Conservation (phyloP, 1,139 yeast genomes). For the Blastobotrys petasosporus region DNA sequence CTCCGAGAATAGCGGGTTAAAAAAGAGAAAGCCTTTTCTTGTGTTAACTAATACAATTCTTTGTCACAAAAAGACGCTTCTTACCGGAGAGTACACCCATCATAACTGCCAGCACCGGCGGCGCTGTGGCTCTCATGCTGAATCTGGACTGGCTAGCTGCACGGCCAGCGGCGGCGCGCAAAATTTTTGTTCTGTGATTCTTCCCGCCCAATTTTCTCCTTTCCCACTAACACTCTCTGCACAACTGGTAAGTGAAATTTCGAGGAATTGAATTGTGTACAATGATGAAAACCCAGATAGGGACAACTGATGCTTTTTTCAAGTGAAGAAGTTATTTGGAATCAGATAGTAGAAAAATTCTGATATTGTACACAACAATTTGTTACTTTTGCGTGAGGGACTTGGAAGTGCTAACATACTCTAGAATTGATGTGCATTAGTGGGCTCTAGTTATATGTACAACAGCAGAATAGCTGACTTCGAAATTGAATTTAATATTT, state of each 20-base stretch:
- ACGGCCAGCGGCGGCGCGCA: neutral
- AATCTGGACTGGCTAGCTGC: neutral
- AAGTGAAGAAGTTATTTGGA: conserved; percentile 23
- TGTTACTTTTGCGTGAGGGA: too few species aligned
- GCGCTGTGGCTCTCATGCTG: conserved; percentile 12
- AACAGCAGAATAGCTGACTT: too few species aligned
- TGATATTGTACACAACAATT: neutral
- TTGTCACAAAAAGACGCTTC: conserved; percentile 8
- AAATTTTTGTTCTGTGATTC: neutral
- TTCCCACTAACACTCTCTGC: neutral
- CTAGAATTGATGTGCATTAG: too few species aligned
- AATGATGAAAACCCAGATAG: conserved; percentile 33
- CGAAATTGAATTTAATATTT: too few species aligned
- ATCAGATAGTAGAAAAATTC: conserved; percentile 29
- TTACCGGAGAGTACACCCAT: conserved; percentile 18
- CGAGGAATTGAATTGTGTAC: conserved; percentile 1
- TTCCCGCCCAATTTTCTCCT: conserved; percentile 1
- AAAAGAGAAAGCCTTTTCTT: conserved; percentile 51
- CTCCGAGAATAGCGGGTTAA: conserved; percentile 66
- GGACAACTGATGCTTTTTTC: conserved; percentile 34
- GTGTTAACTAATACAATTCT: conserved; percentile 22
- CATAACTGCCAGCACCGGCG: conserved; percentile 14
- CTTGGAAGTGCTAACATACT: too few species aligned
- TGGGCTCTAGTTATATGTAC: too few species aligned
- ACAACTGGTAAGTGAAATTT: conserved; percentile 1